Percentiles rank a stretch among this genome's conserved stretches.
These are phyloP conservation scores for Lipomyces chichibuensis DNA, from an alignment of 805 yeast genomes.

Conservation along the genomic window DNA sequence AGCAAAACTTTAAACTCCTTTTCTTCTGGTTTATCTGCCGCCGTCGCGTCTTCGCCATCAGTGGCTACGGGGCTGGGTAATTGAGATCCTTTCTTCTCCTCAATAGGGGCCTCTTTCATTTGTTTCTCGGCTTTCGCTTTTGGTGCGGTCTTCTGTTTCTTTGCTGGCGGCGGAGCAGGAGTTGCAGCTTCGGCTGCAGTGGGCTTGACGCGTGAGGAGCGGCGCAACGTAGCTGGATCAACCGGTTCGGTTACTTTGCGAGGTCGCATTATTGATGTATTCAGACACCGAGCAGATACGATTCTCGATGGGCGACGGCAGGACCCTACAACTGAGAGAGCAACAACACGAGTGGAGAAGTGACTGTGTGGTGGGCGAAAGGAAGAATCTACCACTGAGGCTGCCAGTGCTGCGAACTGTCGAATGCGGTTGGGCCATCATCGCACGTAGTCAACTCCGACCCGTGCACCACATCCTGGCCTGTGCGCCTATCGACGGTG, in stretches of 20 bases:
- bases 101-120: conserved; percentile 14
- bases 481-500: too few species aligned
- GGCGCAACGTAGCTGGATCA: conserved; percentile 25
- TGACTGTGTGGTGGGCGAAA: neutral
- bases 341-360: neutral
- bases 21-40: conserved; percentile 37
- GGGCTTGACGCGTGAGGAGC: conserved; percentile 20
- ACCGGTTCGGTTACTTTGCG: conserved; percentile 14
- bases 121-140: conserved; percentile 25
- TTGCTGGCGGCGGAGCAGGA: conserved; percentile 7
- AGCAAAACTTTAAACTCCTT: conserved; percentile 28
- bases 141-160: conserved; percentile 12
- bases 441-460: neutral
- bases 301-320: neutral
- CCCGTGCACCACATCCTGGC: neutral
- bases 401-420: neutral
- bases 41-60: conserved; percentile 14
- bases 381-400: neutral
- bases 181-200: conserved; percentile 8
- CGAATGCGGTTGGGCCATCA: neutral
- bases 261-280: conserved; percentile 19
- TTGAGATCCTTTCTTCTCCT: conserved; percentile 13
- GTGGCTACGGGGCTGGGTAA: conserved; percentile 25
- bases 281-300: neutral
- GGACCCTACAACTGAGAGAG: neutral